Evolutionary conservation across 169 alveolate genomes (phyloP).

Genomic region (Perkinsus marinus): DNA sequence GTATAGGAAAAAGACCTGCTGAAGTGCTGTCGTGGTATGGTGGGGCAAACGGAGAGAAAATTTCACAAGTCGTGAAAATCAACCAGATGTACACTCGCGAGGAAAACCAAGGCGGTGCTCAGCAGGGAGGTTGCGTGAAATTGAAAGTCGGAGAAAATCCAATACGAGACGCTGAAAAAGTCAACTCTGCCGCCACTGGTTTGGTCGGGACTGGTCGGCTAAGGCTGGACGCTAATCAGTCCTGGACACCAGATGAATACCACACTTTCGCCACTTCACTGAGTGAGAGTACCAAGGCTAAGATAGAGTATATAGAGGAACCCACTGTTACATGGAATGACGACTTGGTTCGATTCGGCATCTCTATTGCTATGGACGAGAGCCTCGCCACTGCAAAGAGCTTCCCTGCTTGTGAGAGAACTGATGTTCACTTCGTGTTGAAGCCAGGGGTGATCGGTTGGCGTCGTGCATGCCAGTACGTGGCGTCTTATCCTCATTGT

Average conservation of each 20-base stretch:
- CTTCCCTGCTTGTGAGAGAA: background rate
- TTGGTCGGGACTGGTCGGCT: background rate
- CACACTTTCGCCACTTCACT: background rate
- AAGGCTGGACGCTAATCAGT: background rate
- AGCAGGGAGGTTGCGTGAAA: background rate
- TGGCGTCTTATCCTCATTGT: background rate
- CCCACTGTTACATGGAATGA: background rate
- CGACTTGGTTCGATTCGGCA: background rate
- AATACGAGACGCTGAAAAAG: background rate
- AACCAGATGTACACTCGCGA: background rate
- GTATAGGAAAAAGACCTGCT: background rate
- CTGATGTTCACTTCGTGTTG: background rate
- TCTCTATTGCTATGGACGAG: background rate
- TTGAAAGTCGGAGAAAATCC: background rate
- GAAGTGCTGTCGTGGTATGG: background rate
- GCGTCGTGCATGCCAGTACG: background rate
- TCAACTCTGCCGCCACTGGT: background rate
- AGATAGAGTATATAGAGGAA: background rate
- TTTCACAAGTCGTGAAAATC: background rate
- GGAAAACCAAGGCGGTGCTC: background rate
- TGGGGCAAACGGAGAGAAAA: background rate
- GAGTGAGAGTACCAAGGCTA: background rate
- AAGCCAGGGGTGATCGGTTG: background rate
- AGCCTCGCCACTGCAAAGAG: background rate
- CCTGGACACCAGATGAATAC: background rate